Evolutionary conservation across 352 stramenopile species (phyloP), one percentile per base, ranked within the genome.

Genomic region (Phytophthora europaea): DNA sequence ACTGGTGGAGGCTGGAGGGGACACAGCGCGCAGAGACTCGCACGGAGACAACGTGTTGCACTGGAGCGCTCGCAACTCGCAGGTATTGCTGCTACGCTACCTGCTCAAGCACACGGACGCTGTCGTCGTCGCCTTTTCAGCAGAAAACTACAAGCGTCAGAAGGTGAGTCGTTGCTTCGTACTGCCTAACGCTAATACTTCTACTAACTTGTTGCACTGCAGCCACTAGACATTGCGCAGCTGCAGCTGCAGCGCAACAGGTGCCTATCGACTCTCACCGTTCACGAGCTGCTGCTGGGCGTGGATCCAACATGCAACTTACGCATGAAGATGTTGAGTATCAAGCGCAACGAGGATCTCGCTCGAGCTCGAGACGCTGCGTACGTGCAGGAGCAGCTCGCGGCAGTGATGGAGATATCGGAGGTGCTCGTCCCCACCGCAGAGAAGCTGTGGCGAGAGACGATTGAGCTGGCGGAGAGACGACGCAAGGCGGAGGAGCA

Each of bases 21-120:
- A 85, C n/a, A 77, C 87, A 4, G 74, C 79, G 6, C 71, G 67
- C 16, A 67, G 78, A 5, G 88, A 94, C 43, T 73, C 76, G 0
- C 81, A 92, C 62, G 85, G 88, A 0, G 85, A 94, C 65, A 93
- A 85, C 20, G 85, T 71, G 16, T 55, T 94, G 6, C 88, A 94
- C 48, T 93, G 84, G 83, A 91, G 88, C 34, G 85, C 83, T 51
- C 82, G 84, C n/a, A 82, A 58, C 23, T 86, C 82, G 20, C 77
- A 78, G 43, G 66, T 88, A 0, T 61, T 82, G 43, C 54, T 92
- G 9, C 69, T 93, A 2, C 85, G 88, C 34, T 91, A 70, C 51
- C 66, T 94, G 2, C 68, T 94, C 28, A 83, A 82, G 20, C 74
- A 88, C 53, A 93, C 83, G 0, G 84, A 92, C 45, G 88, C 88